A percentile compares a stretch with the other conserved stretches of the same genome.
Conservation (phyloP, 1,139 yeast species). For the Yamadazyma atlantica region DNA sequence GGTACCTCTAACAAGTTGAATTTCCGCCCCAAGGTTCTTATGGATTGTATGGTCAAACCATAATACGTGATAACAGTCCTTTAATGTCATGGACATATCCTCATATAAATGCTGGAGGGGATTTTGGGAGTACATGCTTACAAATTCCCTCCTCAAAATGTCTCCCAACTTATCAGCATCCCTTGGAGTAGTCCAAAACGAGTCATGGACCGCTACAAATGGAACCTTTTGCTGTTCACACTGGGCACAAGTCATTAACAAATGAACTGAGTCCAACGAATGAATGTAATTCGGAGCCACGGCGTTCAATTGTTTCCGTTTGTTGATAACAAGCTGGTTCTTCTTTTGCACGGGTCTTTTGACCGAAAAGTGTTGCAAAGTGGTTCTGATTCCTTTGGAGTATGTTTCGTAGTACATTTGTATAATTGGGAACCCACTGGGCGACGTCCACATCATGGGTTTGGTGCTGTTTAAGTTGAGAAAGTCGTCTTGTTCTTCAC, state of each 20-base stretch:
- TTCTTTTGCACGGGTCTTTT: constrained; percentile 1
- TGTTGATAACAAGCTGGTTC: constrained; percentile 15
- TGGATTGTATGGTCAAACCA: constrained; percentile 23
- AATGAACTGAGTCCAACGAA: constrained; percentile 42
- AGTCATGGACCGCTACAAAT: constrained; percentile 46
- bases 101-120: constrained; percentile 25
- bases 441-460: constrained; percentile 47
- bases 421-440: constrained; percentile 43
- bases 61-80: constrained; percentile 32
- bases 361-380: constrained; percentile 27
- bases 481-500: constrained; percentile 15
- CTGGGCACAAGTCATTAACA: constrained; percentile 35
- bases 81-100: constrained; percentile 27
- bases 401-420: constrained; percentile 32
- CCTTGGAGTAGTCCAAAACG: constrained; percentile 44
- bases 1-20: too few relatives aligned
- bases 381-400: constrained; percentile 18
- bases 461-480: constrained; percentile 17
- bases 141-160: constrained; percentile 34
- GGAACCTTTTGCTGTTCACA: constrained; percentile 20
- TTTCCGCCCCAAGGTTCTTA: background rate
- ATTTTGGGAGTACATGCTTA: constrained; percentile 30
- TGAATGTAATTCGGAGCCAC: constrained; percentile 49
- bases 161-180: constrained; percentile 28
- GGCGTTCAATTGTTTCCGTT: constrained; percentile 35